These are phyloP conservation scores for Herpetomonas muscarum DNA, from an alignment of 208 protist genomes.

Conservation along the genomic window DNA sequence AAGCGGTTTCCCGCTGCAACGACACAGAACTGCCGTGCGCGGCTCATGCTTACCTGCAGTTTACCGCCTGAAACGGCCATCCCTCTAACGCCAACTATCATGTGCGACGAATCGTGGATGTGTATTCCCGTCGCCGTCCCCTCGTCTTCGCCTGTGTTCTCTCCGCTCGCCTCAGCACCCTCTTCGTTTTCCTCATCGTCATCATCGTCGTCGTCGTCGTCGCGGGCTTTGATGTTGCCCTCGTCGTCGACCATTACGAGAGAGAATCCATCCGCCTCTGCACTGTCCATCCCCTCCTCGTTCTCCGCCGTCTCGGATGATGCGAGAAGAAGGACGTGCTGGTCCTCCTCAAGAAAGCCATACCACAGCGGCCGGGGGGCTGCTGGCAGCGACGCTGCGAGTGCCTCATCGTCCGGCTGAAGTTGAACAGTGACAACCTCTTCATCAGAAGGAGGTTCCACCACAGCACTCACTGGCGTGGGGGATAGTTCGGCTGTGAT, in stretches of 20 bases:
- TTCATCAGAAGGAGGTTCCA: neutral
- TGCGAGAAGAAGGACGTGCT: constrained; percentile 26
- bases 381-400: neutral
- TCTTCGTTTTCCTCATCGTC: constrained; percentile 14
- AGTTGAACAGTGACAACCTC: neutral
- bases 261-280: neutral
- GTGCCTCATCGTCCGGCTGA: no score
- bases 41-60: constrained; percentile 52
- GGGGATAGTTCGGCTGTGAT: no score
- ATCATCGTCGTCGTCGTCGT: constrained; percentile 6
- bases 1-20: constrained; percentile 52
- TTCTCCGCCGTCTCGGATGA: neutral
- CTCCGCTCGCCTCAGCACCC: neutral
- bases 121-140: neutral
- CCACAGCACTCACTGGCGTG: no score
- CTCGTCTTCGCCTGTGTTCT: no score
- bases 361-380: constrained; percentile 22
- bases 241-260: constrained; percentile 16
- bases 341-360: constrained; percentile 32
- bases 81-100: constrained; percentile 40
- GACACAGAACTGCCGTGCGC: constrained; percentile 60
- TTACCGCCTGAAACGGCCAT: constrained; percentile 15
- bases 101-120: constrained; percentile 1
- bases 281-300: neutral
- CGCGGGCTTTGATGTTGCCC: constrained; percentile 13